A percentile compares a stretch with the other conserved stretches of the same genome.
Conservation (phyloP, 2,329 filamentous ascomycete species). For the Metarhizium rileyi region DNA sequence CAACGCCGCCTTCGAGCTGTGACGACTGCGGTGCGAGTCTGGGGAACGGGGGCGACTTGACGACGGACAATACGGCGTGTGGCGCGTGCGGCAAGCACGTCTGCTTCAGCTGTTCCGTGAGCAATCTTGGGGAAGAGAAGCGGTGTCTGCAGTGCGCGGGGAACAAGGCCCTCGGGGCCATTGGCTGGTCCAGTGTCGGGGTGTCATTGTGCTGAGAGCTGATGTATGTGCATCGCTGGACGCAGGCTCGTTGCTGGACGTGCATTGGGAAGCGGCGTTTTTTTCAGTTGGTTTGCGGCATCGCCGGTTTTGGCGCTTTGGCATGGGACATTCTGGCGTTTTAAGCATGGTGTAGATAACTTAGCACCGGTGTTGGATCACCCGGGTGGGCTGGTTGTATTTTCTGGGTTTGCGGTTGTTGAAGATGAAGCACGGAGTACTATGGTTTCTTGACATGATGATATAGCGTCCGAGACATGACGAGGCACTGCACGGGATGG, state of each 20-base stretch:
- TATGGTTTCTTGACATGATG: too few species aligned
- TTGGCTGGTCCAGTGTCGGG: conserved; percentile 12
- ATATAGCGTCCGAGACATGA: too few species aligned
- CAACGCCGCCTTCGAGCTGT: conserved; percentile 28
- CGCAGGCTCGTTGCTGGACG: background rate
- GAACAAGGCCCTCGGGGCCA: conserved; percentile 15
- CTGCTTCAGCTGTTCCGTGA: conserved; percentile 50
- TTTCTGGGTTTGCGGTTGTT: background rate
- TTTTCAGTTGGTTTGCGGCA: background rate
- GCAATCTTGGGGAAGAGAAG: conserved; percentile 44
- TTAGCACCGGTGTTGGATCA: background rate
- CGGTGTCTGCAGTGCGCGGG: conserved; percentile 44
- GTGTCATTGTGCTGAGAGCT: conserved; percentile 14
- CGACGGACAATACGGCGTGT: conserved; percentile 27
- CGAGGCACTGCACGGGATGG: too few species aligned
- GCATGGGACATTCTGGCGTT: background rate
- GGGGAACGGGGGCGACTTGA: conserved; percentile 12
- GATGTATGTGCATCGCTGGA: background rate
- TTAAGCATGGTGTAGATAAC: background rate
- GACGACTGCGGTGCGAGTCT: conserved; percentile 42
- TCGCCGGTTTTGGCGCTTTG: background rate
- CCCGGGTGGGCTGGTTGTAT: background rate
- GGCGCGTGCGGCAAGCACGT: conserved; percentile 44
- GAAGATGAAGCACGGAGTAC: too few species aligned
- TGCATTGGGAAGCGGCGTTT: background rate